A percentile compares a stretch with the other conserved stretches of the same genome.
Conservation (phyloP, 495 filamentous ascomycete genomes). For the Trichoderma virens region DNA sequence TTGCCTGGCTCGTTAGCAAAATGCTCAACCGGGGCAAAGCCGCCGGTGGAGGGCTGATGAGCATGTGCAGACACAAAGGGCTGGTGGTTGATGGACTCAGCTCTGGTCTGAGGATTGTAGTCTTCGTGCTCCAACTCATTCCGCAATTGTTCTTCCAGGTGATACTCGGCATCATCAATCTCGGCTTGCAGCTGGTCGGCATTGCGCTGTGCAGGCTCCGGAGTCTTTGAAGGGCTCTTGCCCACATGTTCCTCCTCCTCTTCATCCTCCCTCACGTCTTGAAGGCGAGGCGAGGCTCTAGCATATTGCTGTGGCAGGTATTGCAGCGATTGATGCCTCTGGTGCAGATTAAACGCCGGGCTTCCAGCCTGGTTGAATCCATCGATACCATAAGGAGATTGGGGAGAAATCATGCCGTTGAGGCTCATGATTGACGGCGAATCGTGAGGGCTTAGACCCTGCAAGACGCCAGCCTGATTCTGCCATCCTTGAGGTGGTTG, state of each 20-base stretch:
- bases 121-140: slow-evolving; percentile 62
- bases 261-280: slow-evolving; percentile 46
- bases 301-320: slow-evolving; percentile 42
- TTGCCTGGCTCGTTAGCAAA: slow-evolving; percentile 38
- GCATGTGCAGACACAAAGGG: slow-evolving; percentile 22
- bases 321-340: slow-evolving; percentile 53
- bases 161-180: slow-evolving; percentile 78
- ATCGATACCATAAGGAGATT: slow-evolving; percentile 38
- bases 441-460: slow-evolving; percentile 42
- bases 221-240: slow-evolving; percentile 41
- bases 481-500: slow-evolving; percentile 42
- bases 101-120: slow-evolving; percentile 46
- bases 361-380: slow-evolving; percentile 30
- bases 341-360: slow-evolving; percentile 34
- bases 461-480: slow-evolving; percentile 38
- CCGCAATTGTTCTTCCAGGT: slow-evolving; percentile 65
- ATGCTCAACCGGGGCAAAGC: slow-evolving; percentile 29
- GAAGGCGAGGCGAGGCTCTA: slow-evolving; percentile 47
- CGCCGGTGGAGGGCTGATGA: slow-evolving; percentile 32
- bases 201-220: slow-evolving; percentile 27
- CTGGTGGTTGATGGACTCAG: slow-evolving; percentile 23
- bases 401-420: slow-evolving; percentile 42
- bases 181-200: slow-evolving; percentile 66
- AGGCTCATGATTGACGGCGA: slow-evolving; percentile 49
- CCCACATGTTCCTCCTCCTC: slow-evolving; percentile 26